Base-by-base conservation (phyloP, 2,329 filamentous ascomycete genomes). In the Daldinia sp. region DNA sequence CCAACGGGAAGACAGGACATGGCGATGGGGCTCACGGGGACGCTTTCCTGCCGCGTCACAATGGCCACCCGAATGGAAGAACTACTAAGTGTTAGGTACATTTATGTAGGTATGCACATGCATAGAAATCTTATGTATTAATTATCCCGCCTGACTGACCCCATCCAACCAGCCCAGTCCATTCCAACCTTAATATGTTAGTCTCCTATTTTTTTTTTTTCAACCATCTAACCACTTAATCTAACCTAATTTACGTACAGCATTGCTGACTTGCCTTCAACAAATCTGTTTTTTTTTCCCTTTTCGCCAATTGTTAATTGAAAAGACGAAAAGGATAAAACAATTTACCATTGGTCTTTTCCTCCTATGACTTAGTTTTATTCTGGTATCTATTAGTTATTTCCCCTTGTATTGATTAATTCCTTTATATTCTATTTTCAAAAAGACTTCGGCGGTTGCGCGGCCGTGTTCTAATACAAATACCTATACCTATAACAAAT, bases 1-100 rank as follows among this genome's bases (percentile, higher is more conserved):
- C 66, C 61, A 68, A 65, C 62, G 12, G 35, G 33, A 62, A 39
- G 48, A 35, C 33, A n/a, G 51, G n/a, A 65, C 65, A 63, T 48
- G 65, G 60, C 41, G 42, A 58, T 65, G 60, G 54, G 60, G 55
- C 60, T 67, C 39, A 44, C 37, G 53, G 53, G 35, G 63, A 67
- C 59, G 55, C 61, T 63, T 64, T 44, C 51, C 59, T 71, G 70
- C 68, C 71, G 71, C 71, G 71, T 73, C 71, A 73, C 69, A 70
- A 65, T 71, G 64, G 71, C 69, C 71, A 73, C 65, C 65, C 41
- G 30, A 53, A 60, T 23, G 46, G 10, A 26, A 18, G 54, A 44
- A 44, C 50, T 41, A 33, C 50, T 41, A 66, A 48, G 54, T 39
- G 30, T 18, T 3, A 46, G 13, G 35, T 50, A 61, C 28, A n/a